Evolutionary conservation across 192 early-diverging fungal genomes (phyloP).

Genomic region (Coemansia sp.): DNA sequence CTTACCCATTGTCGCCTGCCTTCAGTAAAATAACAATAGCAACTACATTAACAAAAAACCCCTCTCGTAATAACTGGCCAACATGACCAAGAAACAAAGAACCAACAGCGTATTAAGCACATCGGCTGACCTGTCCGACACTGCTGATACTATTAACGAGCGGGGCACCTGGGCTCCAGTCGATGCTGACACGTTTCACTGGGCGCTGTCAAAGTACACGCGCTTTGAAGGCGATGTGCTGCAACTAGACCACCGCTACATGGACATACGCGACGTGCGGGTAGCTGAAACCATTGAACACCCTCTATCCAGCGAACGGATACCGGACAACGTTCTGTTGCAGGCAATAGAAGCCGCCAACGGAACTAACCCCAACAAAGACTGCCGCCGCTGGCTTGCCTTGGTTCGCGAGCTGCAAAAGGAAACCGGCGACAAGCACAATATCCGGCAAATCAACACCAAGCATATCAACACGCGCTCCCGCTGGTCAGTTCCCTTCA

Average conservation of each 20-base stretch:
- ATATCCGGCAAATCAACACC: conserved; percentile 41
- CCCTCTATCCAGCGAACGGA: not conserved
- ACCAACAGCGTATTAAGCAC: too few relatives aligned
- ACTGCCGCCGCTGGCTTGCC: conserved; percentile 16
- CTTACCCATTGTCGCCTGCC: too few relatives aligned
- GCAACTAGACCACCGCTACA: conserved; percentile 32
- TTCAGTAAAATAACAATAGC: too few relatives aligned
- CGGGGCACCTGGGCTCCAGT: conserved; percentile 28
- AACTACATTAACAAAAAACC: too few relatives aligned
- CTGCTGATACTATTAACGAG: conserved; percentile 7
- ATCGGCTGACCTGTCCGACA: too few relatives aligned
- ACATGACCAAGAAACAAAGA: too few relatives aligned
- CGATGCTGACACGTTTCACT: conserved; percentile 43
- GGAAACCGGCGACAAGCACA: conserved; percentile 31
- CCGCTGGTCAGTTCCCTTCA: conserved; percentile 46
- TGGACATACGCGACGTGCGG: conserved; percentile 31
- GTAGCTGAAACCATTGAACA: conserved; percentile 20
- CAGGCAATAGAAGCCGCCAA: conserved; percentile 17
- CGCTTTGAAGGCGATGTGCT: conserved; percentile 13
- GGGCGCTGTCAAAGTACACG: conserved; percentile 28
- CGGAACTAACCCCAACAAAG: conserved; percentile 30
- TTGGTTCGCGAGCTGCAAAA: conserved; percentile 23
- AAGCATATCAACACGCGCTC: conserved; percentile 48
- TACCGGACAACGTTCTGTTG: conserved; percentile 17
- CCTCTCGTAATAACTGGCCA: too few relatives aligned